These are phyloP conservation scores for Phialophora verrucosa DNA, from an alignment of 2,329 filamentous ascomycete species.

Conservation along the genomic window DNA sequence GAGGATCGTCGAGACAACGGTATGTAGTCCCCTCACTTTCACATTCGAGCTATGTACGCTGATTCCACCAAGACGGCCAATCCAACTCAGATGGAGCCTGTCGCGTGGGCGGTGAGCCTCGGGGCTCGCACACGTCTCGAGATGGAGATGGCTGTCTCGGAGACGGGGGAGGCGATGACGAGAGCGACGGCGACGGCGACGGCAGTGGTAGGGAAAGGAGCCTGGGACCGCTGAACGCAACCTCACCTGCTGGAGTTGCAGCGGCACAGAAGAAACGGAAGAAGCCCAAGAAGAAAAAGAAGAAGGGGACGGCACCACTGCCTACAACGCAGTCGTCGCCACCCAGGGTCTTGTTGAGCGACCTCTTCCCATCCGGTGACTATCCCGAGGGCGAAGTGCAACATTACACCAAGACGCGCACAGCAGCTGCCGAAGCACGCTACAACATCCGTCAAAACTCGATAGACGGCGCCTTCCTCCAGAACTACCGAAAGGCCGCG, in stretches of 20 bases:
- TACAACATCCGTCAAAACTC: slow-evolving; percentile 49
- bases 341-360: slow-evolving; percentile 53
- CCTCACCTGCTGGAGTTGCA: slow-evolving; percentile 28
- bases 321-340: slow-evolving; percentile 51
- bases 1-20: slow-evolving; percentile 45
- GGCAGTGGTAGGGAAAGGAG: slow-evolving; percentile 38
- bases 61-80: slow-evolving; percentile 34
- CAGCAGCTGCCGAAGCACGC: slow-evolving; percentile 55
- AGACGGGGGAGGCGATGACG: slow-evolving; percentile 42
- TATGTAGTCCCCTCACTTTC: slow-evolving; percentile 31
- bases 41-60: slow-evolving; percentile 35
- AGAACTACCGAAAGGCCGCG: slow-evolving; percentile 62
- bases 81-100: slow-evolving; percentile 35
- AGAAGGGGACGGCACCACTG: slow-evolving; percentile 39
- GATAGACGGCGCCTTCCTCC: slow-evolving; percentile 56
- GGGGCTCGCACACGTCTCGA: slow-evolving; percentile 49
- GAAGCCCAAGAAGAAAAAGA: slow-evolving; percentile 57
- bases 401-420: slow-evolving; percentile 54
- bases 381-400: slow-evolving; percentile 57
- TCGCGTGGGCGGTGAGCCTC: slow-evolving; percentile 49
- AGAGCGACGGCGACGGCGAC: slow-evolving; percentile 42
- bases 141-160: slow-evolving; percentile 54
- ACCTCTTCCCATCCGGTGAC: slow-evolving; percentile 52
- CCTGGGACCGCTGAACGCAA: slow-evolving; percentile 34
- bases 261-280: slow-evolving; percentile 44